Evolutionary conservation across 169 alveolate genomes (phyloP).

Genomic region (Plasmodium relictum): DNA sequence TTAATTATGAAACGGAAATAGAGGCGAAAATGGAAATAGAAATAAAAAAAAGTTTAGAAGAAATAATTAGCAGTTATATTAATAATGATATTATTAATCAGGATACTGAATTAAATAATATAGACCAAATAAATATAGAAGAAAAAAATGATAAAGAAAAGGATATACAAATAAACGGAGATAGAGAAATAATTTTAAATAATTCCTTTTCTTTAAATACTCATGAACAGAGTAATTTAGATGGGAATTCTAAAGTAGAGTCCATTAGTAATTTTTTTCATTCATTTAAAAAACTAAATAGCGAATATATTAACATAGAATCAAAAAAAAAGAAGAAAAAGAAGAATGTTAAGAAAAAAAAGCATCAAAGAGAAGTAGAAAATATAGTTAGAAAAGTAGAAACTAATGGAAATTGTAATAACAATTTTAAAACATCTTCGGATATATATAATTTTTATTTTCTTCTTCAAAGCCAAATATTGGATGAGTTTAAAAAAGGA

Average conservation of each 20-base stretch:
- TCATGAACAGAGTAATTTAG: not conserved
- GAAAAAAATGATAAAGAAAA: conserved; percentile 1
- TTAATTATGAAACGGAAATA: conserved; percentile 38
- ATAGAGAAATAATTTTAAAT: not conserved
- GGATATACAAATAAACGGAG: not conserved
- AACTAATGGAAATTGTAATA: not conserved
- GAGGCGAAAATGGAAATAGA: conserved; percentile 34
- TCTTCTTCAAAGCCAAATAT: conserved; percentile 6
- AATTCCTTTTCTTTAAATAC: conserved; percentile 8
- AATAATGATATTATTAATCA: not conserved
- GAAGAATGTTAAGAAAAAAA: not conserved
- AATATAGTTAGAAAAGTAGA: not conserved
- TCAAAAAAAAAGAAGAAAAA: not conserved
- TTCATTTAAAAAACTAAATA: conserved; percentile 10
- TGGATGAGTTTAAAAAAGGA: conserved; percentile 26
- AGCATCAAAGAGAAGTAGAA: not conserved
- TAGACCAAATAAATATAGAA: not conserved
- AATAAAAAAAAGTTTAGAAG: conserved; percentile 59
- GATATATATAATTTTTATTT: conserved; percentile 12
- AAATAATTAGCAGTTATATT: conserved; percentile 2
- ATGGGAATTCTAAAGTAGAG: not conserved
- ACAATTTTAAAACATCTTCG: not conserved
- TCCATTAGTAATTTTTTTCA: conserved; percentile 16
- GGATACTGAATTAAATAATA: not conserved
- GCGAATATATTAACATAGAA: not conserved